Evolutionary conservation across 140 eudicot genomes (phyloP), one percentile per base, ranked within the genome.

Genomic region (Anethum foeniculum): DNA sequence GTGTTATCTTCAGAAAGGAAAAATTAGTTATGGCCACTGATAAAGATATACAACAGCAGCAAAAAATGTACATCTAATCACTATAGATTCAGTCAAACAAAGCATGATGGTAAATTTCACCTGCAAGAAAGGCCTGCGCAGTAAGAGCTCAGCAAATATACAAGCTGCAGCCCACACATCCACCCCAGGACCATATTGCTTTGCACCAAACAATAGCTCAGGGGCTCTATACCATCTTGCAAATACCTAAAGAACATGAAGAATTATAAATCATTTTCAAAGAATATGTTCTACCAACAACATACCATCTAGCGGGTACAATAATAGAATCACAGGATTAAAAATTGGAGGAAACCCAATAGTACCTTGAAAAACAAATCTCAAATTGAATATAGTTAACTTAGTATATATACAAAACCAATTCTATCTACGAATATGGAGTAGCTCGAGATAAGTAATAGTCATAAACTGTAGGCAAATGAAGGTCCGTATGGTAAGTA

Each of bases 101-200:
- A 73, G 28, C 71, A 62, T 43, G 23, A 81, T 25, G 68, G 58
- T 68, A 25, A 43, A 41, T 54, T 71, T 81, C 49, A 92, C 99
- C 93, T 92, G 99, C 78, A 95, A 85, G 82, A 95, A 95, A 76
- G 99, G 99, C 39, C 97, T 87, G 60, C 99, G 96, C 30, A 95
- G 79, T 68, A 95, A 94, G 48, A 95, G 97, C 79, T 95, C 97
- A 69, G 97, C 99, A 80, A 95, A 95, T 68, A 95, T 93, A 84
- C 99, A 92, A 83, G 99, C 99, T 25, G 99, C 99, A 85, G 97
- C 99, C 99, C 99, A 95, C 11, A 95, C 91, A 81, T 95, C 99
- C 44, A 95, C 99, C 72, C 95, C 97, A 21, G 99, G 93, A 79
- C 99, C 99, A 76, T 95, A 95, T 51, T 92, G 97, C 83, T 92